Percentiles rank a stretch among this genome's conserved stretches.
Evolutionary conservation across 2,329 filamentous ascomycete species (phyloP).

Genomic region (Beauveria brongniartii): DNA sequence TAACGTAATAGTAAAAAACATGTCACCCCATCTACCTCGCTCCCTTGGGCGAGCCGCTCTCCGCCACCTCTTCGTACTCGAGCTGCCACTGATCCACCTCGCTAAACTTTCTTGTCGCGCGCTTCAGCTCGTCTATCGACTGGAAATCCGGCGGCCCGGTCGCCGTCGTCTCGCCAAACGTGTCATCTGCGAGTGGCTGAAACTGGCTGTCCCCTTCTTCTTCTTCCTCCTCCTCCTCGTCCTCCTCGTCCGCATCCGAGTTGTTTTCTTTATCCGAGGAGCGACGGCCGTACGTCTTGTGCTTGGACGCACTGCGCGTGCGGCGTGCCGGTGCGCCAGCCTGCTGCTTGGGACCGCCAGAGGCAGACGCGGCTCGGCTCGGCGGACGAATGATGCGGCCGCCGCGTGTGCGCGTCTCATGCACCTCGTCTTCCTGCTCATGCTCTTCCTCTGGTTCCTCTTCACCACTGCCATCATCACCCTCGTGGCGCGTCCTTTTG

Average conservation of each 20-base stretch:
- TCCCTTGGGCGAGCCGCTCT: constrained; percentile 17
- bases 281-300: constrained; percentile 42
- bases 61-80: constrained; percentile 56
- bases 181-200: constrained; percentile 38
- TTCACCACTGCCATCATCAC: constrained; percentile 39
- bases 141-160: constrained; percentile 29
- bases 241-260: constrained; percentile 24
- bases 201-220: constrained; percentile 29
- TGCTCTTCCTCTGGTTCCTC: constrained; percentile 44
- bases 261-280: constrained; percentile 54
- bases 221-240: constrained; percentile 20
- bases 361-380: constrained; percentile 7
- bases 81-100: constrained; percentile 64
- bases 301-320: constrained; percentile 1
- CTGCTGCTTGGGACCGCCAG: constrained; percentile 15
- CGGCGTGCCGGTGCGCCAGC: neutral
- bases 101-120: constrained; percentile 54
- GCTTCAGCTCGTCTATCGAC: constrained; percentile 47
- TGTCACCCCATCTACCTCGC: neutral
- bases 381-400: constrained; percentile 12
- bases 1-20: neutral
- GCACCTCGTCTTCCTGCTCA: constrained; percentile 18
- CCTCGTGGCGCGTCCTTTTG: constrained; percentile 33
- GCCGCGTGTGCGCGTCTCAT: constrained; percentile 14
- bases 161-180: constrained; percentile 28